phyloP scores from a whole-genome alignment of 352 stramenopile species.

The Phytopythium vexans region DNA sequence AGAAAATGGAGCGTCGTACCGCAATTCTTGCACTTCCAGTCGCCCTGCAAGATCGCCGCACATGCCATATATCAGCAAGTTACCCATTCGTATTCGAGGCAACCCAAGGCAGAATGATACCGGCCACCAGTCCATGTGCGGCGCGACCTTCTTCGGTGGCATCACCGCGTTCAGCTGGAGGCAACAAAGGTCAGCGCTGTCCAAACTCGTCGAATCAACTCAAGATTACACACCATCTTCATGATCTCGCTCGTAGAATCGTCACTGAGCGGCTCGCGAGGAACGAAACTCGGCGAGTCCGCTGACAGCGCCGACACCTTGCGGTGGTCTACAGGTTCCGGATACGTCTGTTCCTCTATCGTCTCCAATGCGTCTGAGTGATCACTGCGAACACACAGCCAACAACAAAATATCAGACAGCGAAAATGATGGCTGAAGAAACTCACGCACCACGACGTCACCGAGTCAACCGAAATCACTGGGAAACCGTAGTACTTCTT shows the following conservation, averaged over 20 bases:
- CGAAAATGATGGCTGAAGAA: too few species aligned
- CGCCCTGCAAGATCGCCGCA: slow-evolving; percentile 30
- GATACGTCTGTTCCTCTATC: background rate
- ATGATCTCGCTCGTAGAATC: slow-evolving; percentile 24
- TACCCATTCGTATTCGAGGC: background rate
- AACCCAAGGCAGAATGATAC: slow-evolving; percentile 19
- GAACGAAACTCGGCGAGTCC: slow-evolving; percentile 37
- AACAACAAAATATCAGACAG: too few species aligned
- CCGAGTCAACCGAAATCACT: slow-evolving; percentile 7
- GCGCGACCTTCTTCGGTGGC: slow-evolving; percentile 38
- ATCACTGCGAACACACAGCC: too few species aligned
- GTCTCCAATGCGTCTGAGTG: too few species aligned
- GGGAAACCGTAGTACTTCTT: slow-evolving; percentile 33
- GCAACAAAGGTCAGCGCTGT: background rate
- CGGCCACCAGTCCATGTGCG: slow-evolving; percentile 81
- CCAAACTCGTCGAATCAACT: slow-evolving; percentile 1
- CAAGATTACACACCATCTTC: slow-evolving; percentile 17
- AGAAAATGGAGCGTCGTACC: slow-evolving; percentile 24
- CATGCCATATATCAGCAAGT: background rate
- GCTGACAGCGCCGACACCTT: slow-evolving; percentile 34
- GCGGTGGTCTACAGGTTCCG: slow-evolving; percentile 8
- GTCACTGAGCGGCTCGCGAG: slow-evolving; percentile 10
- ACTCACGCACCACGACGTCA: background rate
- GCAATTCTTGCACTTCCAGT: slow-evolving; percentile 79
- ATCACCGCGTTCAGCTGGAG: slow-evolving; percentile 26